Evolutionary conservation across 2,329 filamentous ascomycete species (phyloP), one percentile per base, ranked within the genome.

Genomic region (Hypoxylon sp.): DNA sequence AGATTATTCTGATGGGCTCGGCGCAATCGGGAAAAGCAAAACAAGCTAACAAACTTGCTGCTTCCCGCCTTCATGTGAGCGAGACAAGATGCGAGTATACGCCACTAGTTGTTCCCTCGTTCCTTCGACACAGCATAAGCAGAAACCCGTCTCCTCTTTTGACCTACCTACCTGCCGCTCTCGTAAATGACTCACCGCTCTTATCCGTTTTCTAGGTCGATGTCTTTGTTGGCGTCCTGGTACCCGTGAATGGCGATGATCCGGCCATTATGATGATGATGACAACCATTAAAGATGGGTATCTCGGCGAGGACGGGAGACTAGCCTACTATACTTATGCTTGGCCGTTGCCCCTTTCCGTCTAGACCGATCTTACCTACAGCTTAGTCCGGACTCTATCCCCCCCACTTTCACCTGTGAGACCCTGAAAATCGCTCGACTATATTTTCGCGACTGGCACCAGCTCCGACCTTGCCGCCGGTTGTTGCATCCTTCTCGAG

Each of bases 341-440:
- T 42, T 45, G 28, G 28, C 14, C 28, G 45, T 61, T 52, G 20
- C 58, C 50, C 30, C 36, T 59, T 62, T 38, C 24, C 36, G 42
- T 66, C 53, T 64, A 63, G 59, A 64, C 57, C 48, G 38, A 60
- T 63, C 60, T n/a, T 64, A 22, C 26, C 11, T 28, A 44, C 20
- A 7, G 16, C 32, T 36, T 24, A 38, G 24, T 26, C 36, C 11
- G 20, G 20, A 12, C 32, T 36, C 32, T 42, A 49, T 14, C 30
- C 50, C 53, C 53, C 58, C 55, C 54, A 54, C 63, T 63, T 55
- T 36, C 55, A 45, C 55, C 12, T 57, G 46, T 22, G 24, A 40
- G 66, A 66, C 66, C 66, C 66, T 68, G 63, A 64, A 66, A 68
- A 68, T 66, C 67, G 57, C 65, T 63, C 65, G 40, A 66, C 18